Percentiles rank a stretch among this genome's conserved stretches.
Conservation (phyloP, 306 rosid species). For the Luffa aegyptiaca region DNA sequence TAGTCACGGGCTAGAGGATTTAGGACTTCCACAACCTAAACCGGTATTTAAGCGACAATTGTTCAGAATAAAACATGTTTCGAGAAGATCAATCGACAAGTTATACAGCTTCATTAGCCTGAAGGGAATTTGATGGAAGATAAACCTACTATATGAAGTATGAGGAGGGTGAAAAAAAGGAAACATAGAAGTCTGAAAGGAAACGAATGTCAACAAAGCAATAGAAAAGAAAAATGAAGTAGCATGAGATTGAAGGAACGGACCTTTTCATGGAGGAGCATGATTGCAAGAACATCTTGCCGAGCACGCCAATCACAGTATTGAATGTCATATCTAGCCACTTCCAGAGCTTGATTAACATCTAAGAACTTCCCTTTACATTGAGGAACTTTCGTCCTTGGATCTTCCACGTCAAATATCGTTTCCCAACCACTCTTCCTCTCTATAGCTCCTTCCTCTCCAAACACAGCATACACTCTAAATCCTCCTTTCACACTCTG, state of each 20-base stretch:
- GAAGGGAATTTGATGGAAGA: background rate
- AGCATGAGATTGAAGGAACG: conserved; percentile 18
- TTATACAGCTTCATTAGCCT: background rate
- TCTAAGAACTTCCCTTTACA: conserved; percentile 73
- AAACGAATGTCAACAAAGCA: background rate
- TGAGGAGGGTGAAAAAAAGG: background rate
- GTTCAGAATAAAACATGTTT: background rate
- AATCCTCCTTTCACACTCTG: conserved; percentile 67
- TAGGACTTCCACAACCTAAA: conserved; percentile 56
- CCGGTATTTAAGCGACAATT: background rate
- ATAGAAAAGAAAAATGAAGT: background rate
- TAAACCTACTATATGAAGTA: background rate
- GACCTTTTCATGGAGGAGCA: conserved; percentile 98
- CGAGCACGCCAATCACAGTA: conserved; percentile 99
- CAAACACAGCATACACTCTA: conserved; percentile 69
- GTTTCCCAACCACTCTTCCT: conserved; percentile 74
- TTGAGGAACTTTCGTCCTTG: conserved; percentile 62
- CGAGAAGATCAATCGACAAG: background rate
- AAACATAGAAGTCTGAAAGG: background rate
- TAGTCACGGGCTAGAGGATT: conserved; percentile 94
- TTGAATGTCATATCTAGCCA: conserved; percentile 76
- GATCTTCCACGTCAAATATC: conserved; percentile 93
- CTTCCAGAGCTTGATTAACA: conserved; percentile 70
- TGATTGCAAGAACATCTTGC: conserved; percentile 83
- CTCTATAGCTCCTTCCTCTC: conserved; percentile 46